Evolutionary conservation across 1,284 basidiomycete species (phyloP), one percentile per base, ranked within the genome.

Genomic region (Cryptococcus floricola): DNA sequence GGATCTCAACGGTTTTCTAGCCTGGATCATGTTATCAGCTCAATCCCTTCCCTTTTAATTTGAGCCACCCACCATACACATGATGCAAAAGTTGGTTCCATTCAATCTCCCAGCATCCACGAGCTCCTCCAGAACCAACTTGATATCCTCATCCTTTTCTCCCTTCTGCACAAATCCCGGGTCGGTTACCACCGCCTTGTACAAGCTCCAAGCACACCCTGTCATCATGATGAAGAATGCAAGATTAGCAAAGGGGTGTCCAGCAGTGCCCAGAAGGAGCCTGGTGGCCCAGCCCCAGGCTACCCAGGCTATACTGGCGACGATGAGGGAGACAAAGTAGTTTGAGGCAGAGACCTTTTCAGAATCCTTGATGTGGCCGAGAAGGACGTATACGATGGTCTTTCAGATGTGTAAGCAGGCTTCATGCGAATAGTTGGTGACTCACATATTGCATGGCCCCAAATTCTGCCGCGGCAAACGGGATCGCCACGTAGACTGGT

Each of bases 81-180:
- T 82, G 52, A 98, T 88, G 72, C 96, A 98, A 77, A 96, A 98
- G 12, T 90, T 92, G 69, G 93, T 91, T 1, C 95, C 94, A 75
- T 97, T 98, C 31, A 98, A 78, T 31, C 87, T 80, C 3, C 92
- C 92, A 65, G 87, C 84, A 16, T 88, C 87, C 12, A 92, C 90
- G 16, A 98, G 80, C 28, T 91, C 89, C 70, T 96, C 92, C 50
- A 97, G 87, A 46, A 88, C 84, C 89, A 92, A 62, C 80, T 89
- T 92, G 34, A 93, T 77, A 71, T 95, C 91, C 42, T 83, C 85
- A 62, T 91, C 88, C 56, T 84, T 68, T 1, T 83, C 78, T 1
- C 91, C 87, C 54, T 85, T 85, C 0, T 90, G 88, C 56, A 91
- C 90, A 53, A 84, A 86, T n/a, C 95, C 95, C 1, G 95, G 88